phyloP scores from a whole-genome alignment of 2,329 filamentous ascomycete species.

The Fusarium sacchari region DNA sequence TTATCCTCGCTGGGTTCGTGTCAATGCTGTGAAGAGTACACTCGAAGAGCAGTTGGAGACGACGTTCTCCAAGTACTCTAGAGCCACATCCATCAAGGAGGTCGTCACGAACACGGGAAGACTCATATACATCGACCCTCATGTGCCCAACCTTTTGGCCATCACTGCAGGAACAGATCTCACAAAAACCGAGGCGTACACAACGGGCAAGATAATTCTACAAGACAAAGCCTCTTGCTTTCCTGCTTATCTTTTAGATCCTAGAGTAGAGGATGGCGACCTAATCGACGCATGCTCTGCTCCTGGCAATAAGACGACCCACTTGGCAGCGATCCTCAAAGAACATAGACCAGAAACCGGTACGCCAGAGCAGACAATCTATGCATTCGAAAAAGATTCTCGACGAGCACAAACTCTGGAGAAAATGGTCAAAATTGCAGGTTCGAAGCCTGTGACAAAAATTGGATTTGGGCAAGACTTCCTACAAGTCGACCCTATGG shows the following conservation, averaged over 20 bases:
- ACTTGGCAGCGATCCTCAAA: slow-evolving; percentile 80
- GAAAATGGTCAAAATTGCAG: slow-evolving; percentile 85
- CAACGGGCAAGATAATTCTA: slow-evolving; percentile 80
- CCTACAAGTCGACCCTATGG: slow-evolving; percentile 74
- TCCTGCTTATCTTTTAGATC: slow-evolving; percentile 86
- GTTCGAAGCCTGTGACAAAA: slow-evolving; percentile 71
- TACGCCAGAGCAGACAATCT: slow-evolving; percentile 60
- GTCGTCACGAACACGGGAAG: slow-evolving; percentile 61
- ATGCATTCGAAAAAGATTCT: slow-evolving; percentile 82
- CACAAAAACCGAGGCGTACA: slow-evolving; percentile 78
- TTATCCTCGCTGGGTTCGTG: slow-evolving; percentile 90
- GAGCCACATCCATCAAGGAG: slow-evolving; percentile 65
- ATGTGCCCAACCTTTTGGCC: slow-evolving; percentile 86
- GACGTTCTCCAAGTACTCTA: slow-evolving; percentile 74
- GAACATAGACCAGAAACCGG: slow-evolving; percentile 52
- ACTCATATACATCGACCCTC: slow-evolving; percentile 75
- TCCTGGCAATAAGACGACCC: slow-evolving; percentile 97
- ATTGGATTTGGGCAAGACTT: slow-evolving; percentile 85
- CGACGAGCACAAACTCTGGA: slow-evolving; percentile 77
- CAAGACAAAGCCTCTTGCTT: slow-evolving; percentile 99
- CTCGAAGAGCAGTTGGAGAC: slow-evolving; percentile 77
- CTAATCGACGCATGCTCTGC: slow-evolving; percentile 94
- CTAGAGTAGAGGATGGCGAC: slow-evolving; percentile 73
- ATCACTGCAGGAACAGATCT: slow-evolving; percentile 78
- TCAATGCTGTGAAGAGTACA: slow-evolving; percentile 81